phyloP scores from a whole-genome alignment of 768 basidiomycete genomes.

The Mycena haematopus region DNA sequence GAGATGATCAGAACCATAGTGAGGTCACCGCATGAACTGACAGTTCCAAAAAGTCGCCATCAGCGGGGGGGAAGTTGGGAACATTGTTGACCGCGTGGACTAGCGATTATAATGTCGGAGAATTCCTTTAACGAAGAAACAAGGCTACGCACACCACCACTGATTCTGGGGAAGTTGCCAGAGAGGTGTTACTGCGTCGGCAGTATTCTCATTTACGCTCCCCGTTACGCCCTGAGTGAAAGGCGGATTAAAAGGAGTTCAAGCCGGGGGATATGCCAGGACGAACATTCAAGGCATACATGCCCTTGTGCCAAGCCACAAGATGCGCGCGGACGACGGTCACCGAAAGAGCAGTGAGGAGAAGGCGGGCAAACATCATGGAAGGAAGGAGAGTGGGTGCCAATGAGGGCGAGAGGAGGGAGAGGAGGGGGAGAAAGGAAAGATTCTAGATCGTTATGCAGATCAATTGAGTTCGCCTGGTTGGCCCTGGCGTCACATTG shows the following conservation, averaged over 20 bases:
- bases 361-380: slow-evolving; percentile 23
- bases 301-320: slow-evolving; percentile 48
- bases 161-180: slow-evolving; percentile 47
- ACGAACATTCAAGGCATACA: slow-evolving; percentile 55
- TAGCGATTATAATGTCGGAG: slow-evolving; percentile 27
- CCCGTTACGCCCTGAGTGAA: slow-evolving; percentile 38
- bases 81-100: slow-evolving; percentile 47
- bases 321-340: slow-evolving; percentile 46
- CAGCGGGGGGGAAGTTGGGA: slow-evolving; percentile 48
- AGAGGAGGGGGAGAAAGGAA: background rate
- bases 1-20: background rate
- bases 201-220: slow-evolving; percentile 44
- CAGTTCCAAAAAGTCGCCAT: slow-evolving; percentile 51
- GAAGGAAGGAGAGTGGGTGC: slow-evolving; percentile 24
- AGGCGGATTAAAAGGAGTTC: background rate
- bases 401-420: slow-evolving; percentile 16
- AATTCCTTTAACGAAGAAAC: background rate
- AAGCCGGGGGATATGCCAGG: background rate
- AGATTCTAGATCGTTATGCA: background rate
- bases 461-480: too few relatives aligned
- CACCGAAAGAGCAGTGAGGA: slow-evolving; percentile 18
- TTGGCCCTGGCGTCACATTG: too few relatives aligned
- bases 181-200: slow-evolving; percentile 47
- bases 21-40: slow-evolving; percentile 32
- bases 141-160: slow-evolving; percentile 53